These are phyloP conservation scores for Eimeria tenella DNA, from an alignment of 169 alveolate species.

Conservation along the genomic window DNA sequence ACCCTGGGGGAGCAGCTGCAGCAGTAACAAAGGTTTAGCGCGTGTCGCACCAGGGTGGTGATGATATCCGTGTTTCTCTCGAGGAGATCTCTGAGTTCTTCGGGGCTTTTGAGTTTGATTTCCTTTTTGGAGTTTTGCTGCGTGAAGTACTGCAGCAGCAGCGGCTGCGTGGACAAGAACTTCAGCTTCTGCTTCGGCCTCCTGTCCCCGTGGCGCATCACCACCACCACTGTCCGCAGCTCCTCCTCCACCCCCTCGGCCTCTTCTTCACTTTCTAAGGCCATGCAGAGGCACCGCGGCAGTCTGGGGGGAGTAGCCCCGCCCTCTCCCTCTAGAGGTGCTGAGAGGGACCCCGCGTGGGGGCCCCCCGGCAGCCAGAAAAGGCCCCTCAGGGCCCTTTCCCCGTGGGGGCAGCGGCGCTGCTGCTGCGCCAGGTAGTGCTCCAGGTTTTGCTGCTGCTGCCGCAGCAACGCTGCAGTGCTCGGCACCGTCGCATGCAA, in stretches of 20 bases:
- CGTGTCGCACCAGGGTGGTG: conserved; percentile 80
- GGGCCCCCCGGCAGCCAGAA: conserved; percentile 7
- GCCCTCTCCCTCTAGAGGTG: neutral
- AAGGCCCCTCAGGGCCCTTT: neutral
- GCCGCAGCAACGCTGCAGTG: neutral
- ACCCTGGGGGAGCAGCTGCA: neutral
- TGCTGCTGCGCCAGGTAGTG: conserved; percentile 48
- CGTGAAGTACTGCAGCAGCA: conserved; percentile 89
- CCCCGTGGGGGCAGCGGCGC: conserved; percentile 33
- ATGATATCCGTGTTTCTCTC: conserved; percentile 83
- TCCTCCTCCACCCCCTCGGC: conserved; percentile 87
- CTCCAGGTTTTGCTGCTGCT: conserved; percentile 23
- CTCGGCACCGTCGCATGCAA: neutral
- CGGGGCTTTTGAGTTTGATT: conserved; percentile 95
- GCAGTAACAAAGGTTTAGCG: neutral
- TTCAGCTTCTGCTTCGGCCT: conserved; percentile 98
- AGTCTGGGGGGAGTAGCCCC: neutral
- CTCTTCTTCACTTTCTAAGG: conserved; percentile 25
- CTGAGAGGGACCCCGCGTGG: neutral
- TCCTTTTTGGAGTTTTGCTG: conserved; percentile 84
- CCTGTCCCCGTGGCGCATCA: conserved; percentile 99
- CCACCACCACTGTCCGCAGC: conserved; percentile 96
- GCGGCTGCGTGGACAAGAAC: conserved; percentile 90
- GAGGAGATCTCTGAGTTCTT: conserved; percentile 90
- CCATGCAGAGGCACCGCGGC: conserved; percentile 24